Evolutionary conservation across 1,284 basidiomycete species (phyloP).

Genomic region (Moesziomyces sp.): DNA sequence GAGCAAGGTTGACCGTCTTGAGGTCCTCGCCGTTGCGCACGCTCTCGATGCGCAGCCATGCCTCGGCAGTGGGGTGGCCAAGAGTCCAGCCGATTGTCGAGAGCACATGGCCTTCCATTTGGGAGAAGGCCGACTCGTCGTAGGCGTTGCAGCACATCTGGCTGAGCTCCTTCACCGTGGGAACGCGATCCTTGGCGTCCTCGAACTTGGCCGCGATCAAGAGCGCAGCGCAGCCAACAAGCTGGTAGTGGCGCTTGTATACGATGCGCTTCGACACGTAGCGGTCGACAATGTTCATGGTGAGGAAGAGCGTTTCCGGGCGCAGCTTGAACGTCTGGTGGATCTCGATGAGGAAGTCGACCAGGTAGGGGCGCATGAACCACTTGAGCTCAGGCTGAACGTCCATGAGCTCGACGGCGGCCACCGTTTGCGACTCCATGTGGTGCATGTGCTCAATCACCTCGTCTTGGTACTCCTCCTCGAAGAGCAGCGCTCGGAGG

Average conservation of each 20-base stretch:
- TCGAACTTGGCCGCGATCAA: slow-evolving; percentile 99
- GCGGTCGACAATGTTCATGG: slow-evolving; percentile 98
- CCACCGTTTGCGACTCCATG: slow-evolving; percentile 92
- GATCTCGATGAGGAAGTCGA: slow-evolving; percentile 98
- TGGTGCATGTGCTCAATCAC: slow-evolving; percentile 92
- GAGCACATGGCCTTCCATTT: slow-evolving; percentile 86
- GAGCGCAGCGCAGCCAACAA: slow-evolving; percentile 96
- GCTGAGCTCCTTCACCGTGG: slow-evolving; percentile 89
- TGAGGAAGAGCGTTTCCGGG: slow-evolving; percentile 97
- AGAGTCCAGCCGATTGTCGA: slow-evolving; percentile 95
- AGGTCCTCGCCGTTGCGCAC: slow-evolving; percentile 75
- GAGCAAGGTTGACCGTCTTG: slow-evolving; percentile 90
- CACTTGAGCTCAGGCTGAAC: slow-evolving; percentile 91
- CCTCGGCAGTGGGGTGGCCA: slow-evolving; percentile 97
- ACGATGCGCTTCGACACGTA: slow-evolving; percentile 98
- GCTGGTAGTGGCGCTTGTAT: slow-evolving; percentile 98
- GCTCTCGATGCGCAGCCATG: slow-evolving; percentile 82
- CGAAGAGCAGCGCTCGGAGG: slow-evolving; percentile 68
- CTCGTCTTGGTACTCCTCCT: slow-evolving; percentile 95
- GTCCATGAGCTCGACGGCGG: slow-evolving; percentile 92
- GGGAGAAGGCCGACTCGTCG: slow-evolving; percentile 88
- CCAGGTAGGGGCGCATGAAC: slow-evolving; percentile 95
- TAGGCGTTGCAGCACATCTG: slow-evolving; percentile 95
- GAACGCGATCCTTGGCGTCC: slow-evolving; percentile 97
- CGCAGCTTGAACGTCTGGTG: slow-evolving; percentile 90